Percentiles rank a stretch among this genome's conserved stretches.
Evolutionary conservation across 768 basidiomycete genomes (phyloP).

Genomic region (Sarcodon aspratus): DNA sequence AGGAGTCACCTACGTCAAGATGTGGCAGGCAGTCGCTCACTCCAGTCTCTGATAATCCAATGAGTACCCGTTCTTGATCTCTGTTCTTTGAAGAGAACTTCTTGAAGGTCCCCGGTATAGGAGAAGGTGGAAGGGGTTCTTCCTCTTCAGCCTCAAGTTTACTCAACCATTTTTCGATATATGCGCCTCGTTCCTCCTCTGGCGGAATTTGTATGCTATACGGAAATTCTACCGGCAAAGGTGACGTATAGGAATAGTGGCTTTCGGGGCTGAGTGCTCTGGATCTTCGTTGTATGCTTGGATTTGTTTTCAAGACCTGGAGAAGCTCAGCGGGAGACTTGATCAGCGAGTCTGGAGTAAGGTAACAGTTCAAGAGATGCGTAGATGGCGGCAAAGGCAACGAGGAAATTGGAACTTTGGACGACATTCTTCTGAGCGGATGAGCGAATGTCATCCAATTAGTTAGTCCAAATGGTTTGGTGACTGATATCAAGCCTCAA

Average conservation of each 20-base stretch:
- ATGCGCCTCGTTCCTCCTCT: conserved; percentile 39
- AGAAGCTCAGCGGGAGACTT: conserved; percentile 42
- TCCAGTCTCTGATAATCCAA: conserved; percentile 62
- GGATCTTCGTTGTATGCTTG: conserved; percentile 62
- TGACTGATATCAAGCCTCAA: too few species aligned
- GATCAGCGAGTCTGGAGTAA: conserved; percentile 49
- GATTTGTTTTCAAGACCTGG: conserved; percentile 34
- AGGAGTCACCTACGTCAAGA: conserved; percentile 80
- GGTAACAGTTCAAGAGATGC: conserved; percentile 29
- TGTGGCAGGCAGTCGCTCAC: conserved; percentile 72
- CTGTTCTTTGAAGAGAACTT: conserved; percentile 35
- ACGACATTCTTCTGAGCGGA: conserved; percentile 7
- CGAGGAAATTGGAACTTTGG: conserved; percentile 34
- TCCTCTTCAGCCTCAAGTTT: conserved; percentile 47
- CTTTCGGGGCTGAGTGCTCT: conserved; percentile 42
- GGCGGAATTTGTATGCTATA: conserved; percentile 50
- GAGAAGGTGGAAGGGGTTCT: conserved; percentile 10
- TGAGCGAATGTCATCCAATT: too few species aligned
- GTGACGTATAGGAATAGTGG: conserved; percentile 77
- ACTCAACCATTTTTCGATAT: conserved; percentile 71
- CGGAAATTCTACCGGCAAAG: conserved; percentile 77
- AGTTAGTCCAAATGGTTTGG: too few species aligned
- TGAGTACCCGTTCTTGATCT: conserved; percentile 44
- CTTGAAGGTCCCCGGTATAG: conserved; percentile 21
- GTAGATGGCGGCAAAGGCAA: conserved; percentile 37